Percentiles rank a stretch among this genome's conserved stretches.
Evolutionary conservation across 495 filamentous ascomycete genomes (phyloP).

Genomic region (Penicillium silybi): DNA sequence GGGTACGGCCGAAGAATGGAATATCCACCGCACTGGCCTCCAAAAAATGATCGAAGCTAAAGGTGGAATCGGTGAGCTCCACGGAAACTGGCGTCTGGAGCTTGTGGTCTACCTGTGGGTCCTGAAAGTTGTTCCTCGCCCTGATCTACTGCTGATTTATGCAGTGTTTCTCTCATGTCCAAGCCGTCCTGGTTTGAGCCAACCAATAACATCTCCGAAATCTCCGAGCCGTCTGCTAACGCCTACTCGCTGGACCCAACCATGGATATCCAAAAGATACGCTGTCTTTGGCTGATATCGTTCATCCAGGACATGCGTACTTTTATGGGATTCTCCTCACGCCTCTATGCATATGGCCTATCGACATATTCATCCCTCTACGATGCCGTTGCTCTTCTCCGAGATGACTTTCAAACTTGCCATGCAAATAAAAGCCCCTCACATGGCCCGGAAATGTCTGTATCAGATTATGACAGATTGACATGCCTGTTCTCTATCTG

Average conservation of each 20-base stretch:
- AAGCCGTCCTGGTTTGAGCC: constrained; percentile 27
- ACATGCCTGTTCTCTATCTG: constrained; percentile 22
- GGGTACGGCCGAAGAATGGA: constrained; percentile 27
- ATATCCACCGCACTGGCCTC: constrained; percentile 25
- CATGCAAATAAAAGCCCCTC: not conserved
- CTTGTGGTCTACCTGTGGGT: constrained; percentile 27
- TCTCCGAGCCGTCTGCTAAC: constrained; percentile 1
- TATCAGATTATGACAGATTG: constrained; percentile 16
- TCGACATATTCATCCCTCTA: constrained; percentile 12
- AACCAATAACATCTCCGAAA: constrained; percentile 15
- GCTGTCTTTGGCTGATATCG: constrained; percentile 29
- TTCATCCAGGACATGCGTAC: constrained; percentile 30
- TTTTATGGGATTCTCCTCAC: constrained; percentile 19
- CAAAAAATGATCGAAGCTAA: constrained; percentile 28
- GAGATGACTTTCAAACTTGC: constrained; percentile 10
- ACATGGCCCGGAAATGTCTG: not conserved
- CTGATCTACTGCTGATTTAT: not conserved
- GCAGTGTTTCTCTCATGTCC: constrained; percentile 27
- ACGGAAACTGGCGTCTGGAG: constrained; percentile 24
- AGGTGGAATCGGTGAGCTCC: constrained; percentile 19
- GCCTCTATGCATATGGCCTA: constrained; percentile 14
- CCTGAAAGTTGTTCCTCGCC: not conserved
- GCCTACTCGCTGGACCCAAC: constrained; percentile 2
- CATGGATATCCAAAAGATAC: constrained; percentile 22
- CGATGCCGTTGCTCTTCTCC: constrained; percentile 18